A percentile compares a stretch with the other conserved stretches of the same genome.
Evolutionary conservation across 2,329 filamentous ascomycete species (phyloP).

Genomic region (Mariannaea sp.): DNA sequence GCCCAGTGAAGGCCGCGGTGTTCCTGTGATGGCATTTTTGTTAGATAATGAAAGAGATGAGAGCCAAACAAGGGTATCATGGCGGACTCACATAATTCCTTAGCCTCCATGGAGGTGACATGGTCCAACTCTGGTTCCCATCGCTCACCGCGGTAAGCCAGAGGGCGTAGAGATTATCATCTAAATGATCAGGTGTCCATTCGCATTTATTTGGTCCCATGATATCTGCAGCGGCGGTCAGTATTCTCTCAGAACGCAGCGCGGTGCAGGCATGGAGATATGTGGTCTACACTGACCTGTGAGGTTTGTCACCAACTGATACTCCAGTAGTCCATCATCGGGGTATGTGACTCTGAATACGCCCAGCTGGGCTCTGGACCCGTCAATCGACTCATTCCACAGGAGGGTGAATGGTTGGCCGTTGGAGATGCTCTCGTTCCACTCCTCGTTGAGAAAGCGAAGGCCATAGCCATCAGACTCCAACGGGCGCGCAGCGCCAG

Average conservation of each 20-base stretch:
- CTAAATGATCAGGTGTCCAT: slow-evolving; percentile 39
- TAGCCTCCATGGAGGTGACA: slow-evolving; percentile 42
- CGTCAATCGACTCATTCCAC: slow-evolving; percentile 40
- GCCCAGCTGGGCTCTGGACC: slow-evolving; percentile 31
- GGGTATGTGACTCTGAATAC: slow-evolving; percentile 42
- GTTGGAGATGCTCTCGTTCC: slow-evolving; percentile 44
- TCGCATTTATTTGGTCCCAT: slow-evolving; percentile 32
- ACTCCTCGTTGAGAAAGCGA: slow-evolving; percentile 41
- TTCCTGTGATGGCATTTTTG: slow-evolving; percentile 24
- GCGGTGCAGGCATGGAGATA: too few relatives aligned
- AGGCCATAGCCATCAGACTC: slow-evolving; percentile 36
- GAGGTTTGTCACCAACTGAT: slow-evolving; percentile 39
- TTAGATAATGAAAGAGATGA: neutral
- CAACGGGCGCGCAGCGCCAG: slow-evolving; percentile 15
- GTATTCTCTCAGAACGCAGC: neutral
- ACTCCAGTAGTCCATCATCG: slow-evolving; percentile 37
- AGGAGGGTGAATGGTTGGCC: slow-evolving; percentile 36
- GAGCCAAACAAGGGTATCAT: neutral
- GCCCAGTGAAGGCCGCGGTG: slow-evolving; percentile 33
- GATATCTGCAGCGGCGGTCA: slow-evolving; percentile 25
- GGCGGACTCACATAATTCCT: slow-evolving; percentile 30
- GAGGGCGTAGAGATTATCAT: slow-evolving; percentile 37
- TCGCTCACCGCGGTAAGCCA: slow-evolving; percentile 36
- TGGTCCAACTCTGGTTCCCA: slow-evolving; percentile 36
- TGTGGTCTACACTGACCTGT: slow-evolving; percentile 34